These are phyloP conservation scores for Chaetomium sp. DNA, from an alignment of 2,329 filamentous ascomycete species.

Conservation along the genomic window DNA sequence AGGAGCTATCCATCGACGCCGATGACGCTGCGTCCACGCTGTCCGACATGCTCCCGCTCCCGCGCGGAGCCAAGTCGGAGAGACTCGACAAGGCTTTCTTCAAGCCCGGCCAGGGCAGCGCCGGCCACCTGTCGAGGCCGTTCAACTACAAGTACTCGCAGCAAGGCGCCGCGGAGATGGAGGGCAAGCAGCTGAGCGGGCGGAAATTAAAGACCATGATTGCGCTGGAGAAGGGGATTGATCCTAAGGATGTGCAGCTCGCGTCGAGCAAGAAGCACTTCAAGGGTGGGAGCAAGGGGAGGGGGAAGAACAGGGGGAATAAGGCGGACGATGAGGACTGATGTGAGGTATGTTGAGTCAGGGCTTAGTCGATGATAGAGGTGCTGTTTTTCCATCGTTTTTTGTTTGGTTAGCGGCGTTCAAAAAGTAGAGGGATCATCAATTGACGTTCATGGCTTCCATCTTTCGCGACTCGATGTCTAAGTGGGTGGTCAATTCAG, in stretches of 20 bases:
- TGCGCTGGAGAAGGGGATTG: constrained; percentile 81
- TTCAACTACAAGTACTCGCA: constrained; percentile 90
- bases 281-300: constrained; percentile 70
- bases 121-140: constrained; percentile 72
- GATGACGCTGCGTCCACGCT: constrained; percentile 41
- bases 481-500: not conserved
- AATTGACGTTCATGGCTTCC: constrained; percentile 1
- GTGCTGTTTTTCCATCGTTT: not conserved
- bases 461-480: not conserved
- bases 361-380: not conserved
- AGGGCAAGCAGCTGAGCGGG: constrained; percentile 71
- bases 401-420: not conserved
- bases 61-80: constrained; percentile 71
- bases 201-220: constrained; percentile 79
- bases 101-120: constrained; percentile 60
- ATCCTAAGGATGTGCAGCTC: constrained; percentile 72
- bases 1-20: constrained; percentile 41
- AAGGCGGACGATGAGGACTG: constrained; percentile 44
- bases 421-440: constrained; percentile 12
- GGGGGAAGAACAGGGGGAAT: constrained; percentile 53
- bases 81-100: constrained; percentile 91
- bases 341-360: not conserved
- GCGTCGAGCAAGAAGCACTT: constrained; percentile 87
- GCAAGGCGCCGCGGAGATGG: constrained; percentile 60
- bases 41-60: constrained; percentile 54